These are phyloP conservation scores for Sporothrix globosa DNA, from an alignment of 2,329 filamentous ascomycete genomes.

Conservation along the genomic window DNA sequence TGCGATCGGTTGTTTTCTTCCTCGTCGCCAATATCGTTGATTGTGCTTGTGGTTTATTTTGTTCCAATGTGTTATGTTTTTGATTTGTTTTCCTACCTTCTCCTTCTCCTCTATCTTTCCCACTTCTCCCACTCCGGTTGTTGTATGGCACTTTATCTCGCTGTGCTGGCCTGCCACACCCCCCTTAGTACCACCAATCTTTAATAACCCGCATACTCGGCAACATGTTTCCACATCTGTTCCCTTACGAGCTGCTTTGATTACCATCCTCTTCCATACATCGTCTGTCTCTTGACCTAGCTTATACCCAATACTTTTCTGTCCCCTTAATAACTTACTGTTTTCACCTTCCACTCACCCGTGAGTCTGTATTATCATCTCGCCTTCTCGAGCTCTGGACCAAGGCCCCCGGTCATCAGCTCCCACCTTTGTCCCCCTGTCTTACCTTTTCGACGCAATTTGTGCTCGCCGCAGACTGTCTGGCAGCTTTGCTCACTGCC, in stretches of 20 bases:
- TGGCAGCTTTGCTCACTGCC: not conserved
- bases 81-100: not conserved
- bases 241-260: slow-evolving; percentile 10
- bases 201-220: slow-evolving; percentile 25
- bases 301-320: slow-evolving; percentile 22
- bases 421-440: not conserved
- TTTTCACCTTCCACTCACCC: not conserved
- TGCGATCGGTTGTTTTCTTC: not conserved
- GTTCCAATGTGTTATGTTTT: not conserved
- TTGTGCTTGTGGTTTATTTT: not conserved
- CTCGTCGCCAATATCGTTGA: not conserved
- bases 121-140: not conserved
- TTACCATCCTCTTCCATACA: not conserved
- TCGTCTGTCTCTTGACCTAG: slow-evolving; percentile 6
- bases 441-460: slow-evolving; percentile 10
- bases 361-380: slow-evolving; percentile 1
- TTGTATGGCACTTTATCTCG: not conserved
- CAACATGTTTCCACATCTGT: slow-evolving; percentile 26
- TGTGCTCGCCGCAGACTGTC: slow-evolving; percentile 4
- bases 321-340: slow-evolving; percentile 21
- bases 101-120: not conserved
- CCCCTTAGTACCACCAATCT: slow-evolving; percentile 23
- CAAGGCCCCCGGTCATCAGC: not conserved
- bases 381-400: slow-evolving; percentile 15
- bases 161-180: slow-evolving; percentile 1